A percentile compares a stretch with the other conserved stretches of the same genome.
Conservation (phyloP, 805 yeast species). For the Cyberlindnera misumaiensis region DNA sequence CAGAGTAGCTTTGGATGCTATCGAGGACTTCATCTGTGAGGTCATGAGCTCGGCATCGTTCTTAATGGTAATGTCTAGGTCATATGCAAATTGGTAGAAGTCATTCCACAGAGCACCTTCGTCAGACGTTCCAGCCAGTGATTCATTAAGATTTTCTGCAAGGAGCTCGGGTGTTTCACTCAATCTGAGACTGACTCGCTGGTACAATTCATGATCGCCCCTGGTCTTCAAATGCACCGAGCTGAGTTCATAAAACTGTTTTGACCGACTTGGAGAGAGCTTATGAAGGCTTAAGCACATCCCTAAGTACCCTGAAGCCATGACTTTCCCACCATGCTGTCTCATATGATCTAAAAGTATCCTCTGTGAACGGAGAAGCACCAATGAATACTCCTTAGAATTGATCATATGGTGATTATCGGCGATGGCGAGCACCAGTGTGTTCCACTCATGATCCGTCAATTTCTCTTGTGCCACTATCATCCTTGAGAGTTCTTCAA, state of each 20-base stretch:
- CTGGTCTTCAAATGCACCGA: not conserved
- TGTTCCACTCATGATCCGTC: conserved; percentile 4
- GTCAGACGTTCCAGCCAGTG: not conserved
- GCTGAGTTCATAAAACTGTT: conserved; percentile 4
- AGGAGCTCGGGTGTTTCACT: conserved; percentile 2
- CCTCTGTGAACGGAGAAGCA: conserved; percentile 7
- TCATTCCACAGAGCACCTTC: conserved; percentile 6
- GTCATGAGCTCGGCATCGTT: not conserved
- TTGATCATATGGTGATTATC: conserved; percentile 3
- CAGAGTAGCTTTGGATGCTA: not conserved
- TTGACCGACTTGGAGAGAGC: conserved; percentile 4
- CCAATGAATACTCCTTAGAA: conserved; percentile 8
- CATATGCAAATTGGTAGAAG: conserved; percentile 6
- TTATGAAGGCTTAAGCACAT: conserved; percentile 8
- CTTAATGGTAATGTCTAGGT: not conserved
- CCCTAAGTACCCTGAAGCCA: conserved; percentile 8
- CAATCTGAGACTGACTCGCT: conserved; percentile 1
- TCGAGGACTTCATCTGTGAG: not conserved
- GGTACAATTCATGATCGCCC: conserved; percentile 5
- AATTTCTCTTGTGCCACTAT: conserved; percentile 6
- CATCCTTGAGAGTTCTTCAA: conserved; percentile 2
- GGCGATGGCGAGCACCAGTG: conserved; percentile 6
- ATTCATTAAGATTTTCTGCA: not conserved
- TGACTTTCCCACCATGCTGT: not conserved
- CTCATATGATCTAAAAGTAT: conserved; percentile 5